phyloP scores from a whole-genome alignment of 345 rosid species.

The Gossypium sturtianum region DNA sequence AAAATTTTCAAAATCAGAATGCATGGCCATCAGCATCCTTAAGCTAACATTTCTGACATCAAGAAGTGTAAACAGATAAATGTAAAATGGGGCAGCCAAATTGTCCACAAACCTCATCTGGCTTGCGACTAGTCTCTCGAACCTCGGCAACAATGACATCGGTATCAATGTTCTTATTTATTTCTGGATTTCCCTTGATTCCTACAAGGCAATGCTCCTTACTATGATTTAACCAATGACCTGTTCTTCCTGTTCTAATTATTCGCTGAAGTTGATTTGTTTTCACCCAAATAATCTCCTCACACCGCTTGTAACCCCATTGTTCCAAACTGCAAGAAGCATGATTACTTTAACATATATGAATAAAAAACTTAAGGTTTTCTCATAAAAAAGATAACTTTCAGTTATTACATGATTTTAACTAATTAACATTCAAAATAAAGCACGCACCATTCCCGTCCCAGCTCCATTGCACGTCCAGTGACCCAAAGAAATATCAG shows the following conservation, averaged over 20 bases:
- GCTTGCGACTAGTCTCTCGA: conserved; percentile 97
- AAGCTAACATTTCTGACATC: conserved; percentile 7
- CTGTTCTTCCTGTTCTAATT: conserved; percentile 96
- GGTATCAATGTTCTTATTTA: conserved; percentile 93
- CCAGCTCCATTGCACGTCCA: conserved; percentile 99
- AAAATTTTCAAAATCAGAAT: not conserved
- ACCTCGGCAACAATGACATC: conserved; percentile 98
- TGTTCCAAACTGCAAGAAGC: conserved; percentile 66
- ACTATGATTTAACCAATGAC: conserved; percentile 99
- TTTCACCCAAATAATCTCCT: conserved; percentile 50
- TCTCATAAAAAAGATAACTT: not conserved
- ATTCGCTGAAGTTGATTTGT: conserved; percentile 69
- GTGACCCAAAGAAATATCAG: conserved; percentile 98
- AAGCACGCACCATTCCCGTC: conserved; percentile 79
- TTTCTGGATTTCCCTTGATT: conserved; percentile 89
- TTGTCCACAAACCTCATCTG: conserved; percentile 78
- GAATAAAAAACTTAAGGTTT: conserved; percentile 3
- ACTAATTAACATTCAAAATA: not conserved
- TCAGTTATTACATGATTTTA: not conserved
- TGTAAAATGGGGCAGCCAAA: not conserved
- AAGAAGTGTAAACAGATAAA: not conserved
- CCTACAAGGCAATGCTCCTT: conserved; percentile 99
- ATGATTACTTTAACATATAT: not conserved
- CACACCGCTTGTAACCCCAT: conserved; percentile 96
- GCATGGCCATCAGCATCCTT: not conserved